Base-by-base conservation (phyloP, 176 grass and related monocot species). In the Hyparrhenia diplandra region DNA sequence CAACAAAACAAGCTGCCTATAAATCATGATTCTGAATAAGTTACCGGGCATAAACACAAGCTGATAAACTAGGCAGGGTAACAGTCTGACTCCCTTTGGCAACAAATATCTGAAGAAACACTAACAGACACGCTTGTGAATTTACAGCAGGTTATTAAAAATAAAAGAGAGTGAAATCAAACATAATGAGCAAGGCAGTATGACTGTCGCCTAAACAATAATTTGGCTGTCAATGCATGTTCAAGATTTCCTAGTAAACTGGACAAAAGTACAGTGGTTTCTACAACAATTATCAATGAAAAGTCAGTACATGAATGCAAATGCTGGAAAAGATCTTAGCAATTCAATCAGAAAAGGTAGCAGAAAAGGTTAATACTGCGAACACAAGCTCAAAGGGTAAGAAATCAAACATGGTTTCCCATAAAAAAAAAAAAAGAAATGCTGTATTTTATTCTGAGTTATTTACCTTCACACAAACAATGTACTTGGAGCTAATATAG, bases 401-500 rank as follows among this genome's bases (percentile, higher is more conserved):
- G 13, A 76, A 43, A 39, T 74, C 1, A 27, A 82, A 72, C 30
- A 57, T 2, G 28, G 31, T 37, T 79, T 79, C 45, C 13, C n/a
- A n/a, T n/a, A n/a, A n/a, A n/a, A n/a, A n/a, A n/a, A n/a, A 55
- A 55, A 45, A 71, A 42, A 3, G 45, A 42, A 39, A 70, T 40
- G 10, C 61, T 10, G 13, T 78, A 72, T 65, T 45, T 28, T 55
- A 64, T 76, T 57, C 17, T 62, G 27, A 58, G 17, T 72, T 77
- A 46, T 20, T 67, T 88, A 99, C 90, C 89, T 99, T 99, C 46
- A 99, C 46, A 99, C 97, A 87, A 99, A 93, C 34, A 99, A 80
- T 70, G 97, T 99, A 69, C 88, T 95, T 10, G 97, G 93, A 91
- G 93, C 97, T 81, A 99, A 84, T 79, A 99, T 99, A 68, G 92